Evolutionary conservation across 208 protist genomes (phyloP).

Genomic region (Acanthamoeba rhysodes): DNA sequence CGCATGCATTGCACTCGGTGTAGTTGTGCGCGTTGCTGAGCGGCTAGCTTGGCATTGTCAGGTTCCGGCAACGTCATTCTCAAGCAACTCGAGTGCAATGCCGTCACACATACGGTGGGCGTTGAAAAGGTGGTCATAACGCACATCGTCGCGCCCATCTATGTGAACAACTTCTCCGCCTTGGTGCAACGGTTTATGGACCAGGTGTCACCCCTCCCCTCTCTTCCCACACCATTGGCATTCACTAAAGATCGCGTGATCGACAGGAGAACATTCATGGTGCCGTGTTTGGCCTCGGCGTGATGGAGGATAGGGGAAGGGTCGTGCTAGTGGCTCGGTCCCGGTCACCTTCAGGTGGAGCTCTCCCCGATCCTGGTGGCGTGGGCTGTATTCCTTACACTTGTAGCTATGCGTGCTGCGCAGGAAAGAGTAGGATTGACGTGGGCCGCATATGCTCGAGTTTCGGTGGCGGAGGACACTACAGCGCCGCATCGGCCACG

Average conservation of each 20-base stretch:
- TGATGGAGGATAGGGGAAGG: constrained; percentile 32
- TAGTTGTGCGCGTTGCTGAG: neutral
- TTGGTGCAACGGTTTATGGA: constrained; percentile 70
- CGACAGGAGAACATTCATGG: constrained; percentile 61
- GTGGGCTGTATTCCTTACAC: neutral
- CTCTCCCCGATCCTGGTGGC: no score
- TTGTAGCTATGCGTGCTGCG: no score
- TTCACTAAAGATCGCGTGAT: neutral
- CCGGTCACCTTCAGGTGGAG: neutral
- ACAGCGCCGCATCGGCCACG: constrained; percentile 57
- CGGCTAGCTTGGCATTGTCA: neutral
- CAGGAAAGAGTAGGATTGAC: constrained; percentile 44
- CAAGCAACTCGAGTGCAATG: constrained; percentile 68
- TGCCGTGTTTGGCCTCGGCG: constrained; percentile 26
- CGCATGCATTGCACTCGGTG: neutral
- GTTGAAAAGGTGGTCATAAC: constrained; percentile 61
- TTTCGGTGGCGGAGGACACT: constrained; percentile 69
- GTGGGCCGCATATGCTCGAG: constrained; percentile 66
- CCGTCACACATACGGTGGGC: neutral
- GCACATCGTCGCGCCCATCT: constrained; percentile 12
- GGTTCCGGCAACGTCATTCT: neutral
- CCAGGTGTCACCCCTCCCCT: neutral
- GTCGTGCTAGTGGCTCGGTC: constrained; percentile 39
- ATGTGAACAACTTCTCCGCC: constrained; percentile 67
- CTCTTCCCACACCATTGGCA: no score